These are phyloP conservation scores for Biancaea sappan DNA, from an alignment of 306 rosid species.

Conservation along the genomic window DNA sequence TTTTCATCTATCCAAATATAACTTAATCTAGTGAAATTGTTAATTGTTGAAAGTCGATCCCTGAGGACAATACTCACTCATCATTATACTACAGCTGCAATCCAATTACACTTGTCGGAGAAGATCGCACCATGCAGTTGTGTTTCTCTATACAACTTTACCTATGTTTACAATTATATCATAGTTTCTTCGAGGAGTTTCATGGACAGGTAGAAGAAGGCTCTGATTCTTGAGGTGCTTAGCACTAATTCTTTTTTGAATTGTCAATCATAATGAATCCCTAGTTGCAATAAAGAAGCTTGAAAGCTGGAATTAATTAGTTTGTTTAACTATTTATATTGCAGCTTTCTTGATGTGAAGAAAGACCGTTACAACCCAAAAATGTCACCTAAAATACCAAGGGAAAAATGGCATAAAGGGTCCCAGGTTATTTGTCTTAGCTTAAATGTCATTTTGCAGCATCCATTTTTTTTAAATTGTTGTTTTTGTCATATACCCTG, in stretches of 20 bases:
- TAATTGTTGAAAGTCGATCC: no score
- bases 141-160: slow-evolving; percentile 92
- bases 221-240: slow-evolving; percentile 58
- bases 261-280: slow-evolving; percentile 27
- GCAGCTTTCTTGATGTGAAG: slow-evolving; percentile 90
- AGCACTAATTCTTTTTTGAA: slow-evolving; percentile 47
- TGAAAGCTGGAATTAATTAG: slow-evolving; percentile 12
- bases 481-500: slow-evolving; percentile 1
- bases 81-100: no score
- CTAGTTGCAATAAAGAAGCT: slow-evolving; percentile 13
- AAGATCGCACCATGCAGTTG: no score
- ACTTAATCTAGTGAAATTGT: no score
- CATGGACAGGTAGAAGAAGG: slow-evolving; percentile 94
- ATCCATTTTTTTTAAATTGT: background rate
- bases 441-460: background rate
- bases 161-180: slow-evolving; percentile 75
- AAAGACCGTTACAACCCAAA: slow-evolving; percentile 91
- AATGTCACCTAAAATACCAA: slow-evolving; percentile 87
- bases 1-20: no score
- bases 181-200: slow-evolving; percentile 89
- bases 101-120: no score
- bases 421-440: slow-evolving; percentile 72
- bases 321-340: slow-evolving; percentile 41
- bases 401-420: slow-evolving; percentile 94
- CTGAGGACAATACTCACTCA: no score